Evolutionary conservation across 1,139 yeast species (phyloP).

Genomic region (Suhomyces wounanorum): DNA sequence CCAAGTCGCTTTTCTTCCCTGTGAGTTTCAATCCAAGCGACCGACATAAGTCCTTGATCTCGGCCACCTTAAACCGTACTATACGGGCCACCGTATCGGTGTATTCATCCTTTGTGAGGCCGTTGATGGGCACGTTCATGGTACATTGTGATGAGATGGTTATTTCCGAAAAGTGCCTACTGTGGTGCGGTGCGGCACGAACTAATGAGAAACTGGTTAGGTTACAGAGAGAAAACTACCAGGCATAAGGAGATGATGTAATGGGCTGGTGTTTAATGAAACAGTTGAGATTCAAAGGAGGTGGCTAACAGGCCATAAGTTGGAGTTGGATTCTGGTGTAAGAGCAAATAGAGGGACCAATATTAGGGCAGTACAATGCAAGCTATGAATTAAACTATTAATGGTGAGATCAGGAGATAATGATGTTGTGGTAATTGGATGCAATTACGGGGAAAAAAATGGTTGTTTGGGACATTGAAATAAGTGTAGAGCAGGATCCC

Average conservation of each 20-base stretch:
- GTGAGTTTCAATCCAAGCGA: conserved; percentile 44
- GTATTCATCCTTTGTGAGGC: conserved; percentile 14
- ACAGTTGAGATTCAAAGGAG: too few species aligned
- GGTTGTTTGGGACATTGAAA: not conserved
- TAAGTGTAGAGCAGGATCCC: too few species aligned
- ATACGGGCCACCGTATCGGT: conserved; percentile 17
- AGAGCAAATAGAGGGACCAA: not conserved
- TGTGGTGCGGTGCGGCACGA: not conserved
- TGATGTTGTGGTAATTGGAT: not conserved
- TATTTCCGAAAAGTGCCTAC: not conserved
- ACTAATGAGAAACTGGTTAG: not conserved
- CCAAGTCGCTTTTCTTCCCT: conserved; percentile 56
- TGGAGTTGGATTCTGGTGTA: not conserved
- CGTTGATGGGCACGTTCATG: conserved; percentile 10
- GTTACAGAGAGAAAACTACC: not conserved
- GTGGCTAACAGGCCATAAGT: too few species aligned
- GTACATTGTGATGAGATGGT: conserved; percentile 4
- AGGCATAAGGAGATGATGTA: not conserved
- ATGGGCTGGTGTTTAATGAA: not conserved
- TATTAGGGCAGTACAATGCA: not conserved
- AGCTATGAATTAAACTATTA: not conserved
- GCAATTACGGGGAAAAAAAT: not conserved
- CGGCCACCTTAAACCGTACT: conserved; percentile 20
- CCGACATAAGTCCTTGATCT: conserved; percentile 26
- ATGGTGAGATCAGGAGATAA: not conserved